Evolutionary conservation across 2,329 filamentous ascomycete genomes (phyloP), one percentile per base, ranked within the genome.

Genomic region (Xylaria digitata): DNA sequence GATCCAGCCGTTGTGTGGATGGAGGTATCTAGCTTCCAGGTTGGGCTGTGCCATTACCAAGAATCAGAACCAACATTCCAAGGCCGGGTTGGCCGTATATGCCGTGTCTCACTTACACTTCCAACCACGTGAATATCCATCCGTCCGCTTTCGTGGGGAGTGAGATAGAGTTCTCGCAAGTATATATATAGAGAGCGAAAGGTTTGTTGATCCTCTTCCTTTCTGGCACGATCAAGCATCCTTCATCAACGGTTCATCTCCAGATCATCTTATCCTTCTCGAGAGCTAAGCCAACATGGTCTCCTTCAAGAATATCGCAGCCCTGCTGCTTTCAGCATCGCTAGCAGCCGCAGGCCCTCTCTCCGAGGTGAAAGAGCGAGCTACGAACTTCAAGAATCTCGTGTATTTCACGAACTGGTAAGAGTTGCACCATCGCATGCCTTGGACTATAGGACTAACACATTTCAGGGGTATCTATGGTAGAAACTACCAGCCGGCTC

Each of bases 401-500:
- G 82, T 81, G 9, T 84, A 83, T 70, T 84, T 83, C 62, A 80
- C 79, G 52, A 86, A 86, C 78, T 85, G 84, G 83, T 84, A 70
- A 60, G 58, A 65, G 76, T 66, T 23, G 11, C 15, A 6, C 4
- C 6, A n/a, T 8, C 6, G 21, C 32, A 13, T 17, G 2, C 4
- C 6, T 15, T 32, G 46, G 40, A 40, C 6, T 17, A 17, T 46
- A n/a, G 5, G 23, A 19, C 66, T 75, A 56, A 71, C 26, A 9
- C 1, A 11, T 7, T 1, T 4, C 42, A 86, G 85, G 91, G 90
- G 87, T 48, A 92, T 93, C 57, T 96, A 97, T 75, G 89, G 82
- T 26, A 86, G 92, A 61, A 87, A 92, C 69, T 93, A 90, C 75
- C 85, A 91, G 63, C 90, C 92, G 0, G 85, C 90, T 58, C 84